These are phyloP conservation scores for Suhomyces canberraensis DNA, from an alignment of 805 yeast genomes.

Conservation along the genomic window DNA sequence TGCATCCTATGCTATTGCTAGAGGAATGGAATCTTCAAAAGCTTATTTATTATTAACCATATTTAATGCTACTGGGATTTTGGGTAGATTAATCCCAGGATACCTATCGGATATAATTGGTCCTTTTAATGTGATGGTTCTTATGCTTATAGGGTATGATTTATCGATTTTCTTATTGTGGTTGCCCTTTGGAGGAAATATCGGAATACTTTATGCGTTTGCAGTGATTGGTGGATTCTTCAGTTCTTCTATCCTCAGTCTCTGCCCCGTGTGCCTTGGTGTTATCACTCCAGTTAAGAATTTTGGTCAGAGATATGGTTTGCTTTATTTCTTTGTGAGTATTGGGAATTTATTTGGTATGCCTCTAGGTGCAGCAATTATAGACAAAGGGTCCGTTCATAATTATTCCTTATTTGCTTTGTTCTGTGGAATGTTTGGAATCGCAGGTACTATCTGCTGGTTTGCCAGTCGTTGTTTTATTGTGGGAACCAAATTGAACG, in stretches of 20 bases:
- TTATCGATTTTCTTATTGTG: conserved; percentile 54
- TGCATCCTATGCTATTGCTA: conserved; percentile 53
- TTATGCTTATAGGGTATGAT: conserved; percentile 45
- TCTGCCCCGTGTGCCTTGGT: conserved; percentile 70
- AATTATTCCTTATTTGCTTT: conserved; percentile 31
- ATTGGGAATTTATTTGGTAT: conserved; percentile 35
- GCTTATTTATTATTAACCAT: conserved; percentile 46
- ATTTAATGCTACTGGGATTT: conserved; percentile 44
- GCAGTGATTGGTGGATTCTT: conserved; percentile 56
- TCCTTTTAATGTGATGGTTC: conserved; percentile 52
- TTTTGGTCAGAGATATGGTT: conserved; percentile 68
- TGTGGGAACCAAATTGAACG: conserved; percentile 25
- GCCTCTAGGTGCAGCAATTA: conserved; percentile 35
- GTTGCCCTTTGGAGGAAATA: conserved; percentile 58
- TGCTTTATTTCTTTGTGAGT: conserved; percentile 60
- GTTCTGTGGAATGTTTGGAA: conserved; percentile 29
- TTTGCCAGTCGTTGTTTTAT: conserved; percentile 24
- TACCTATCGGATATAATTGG: conserved; percentile 53
- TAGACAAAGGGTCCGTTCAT: conserved; percentile 27
- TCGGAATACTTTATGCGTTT: conserved; percentile 48
- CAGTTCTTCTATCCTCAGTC: conserved; percentile 57
- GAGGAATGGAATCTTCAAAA: conserved; percentile 43
- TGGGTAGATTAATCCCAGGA: conserved; percentile 58
- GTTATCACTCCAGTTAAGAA: conserved; percentile 59
- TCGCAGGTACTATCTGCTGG: conserved; percentile 28